Percentiles rank a stretch among this genome's conserved stretches.
These are phyloP conservation scores for Crithidia acanthocephali DNA, from an alignment of 208 protist genomes.

Conservation along the genomic window DNA sequence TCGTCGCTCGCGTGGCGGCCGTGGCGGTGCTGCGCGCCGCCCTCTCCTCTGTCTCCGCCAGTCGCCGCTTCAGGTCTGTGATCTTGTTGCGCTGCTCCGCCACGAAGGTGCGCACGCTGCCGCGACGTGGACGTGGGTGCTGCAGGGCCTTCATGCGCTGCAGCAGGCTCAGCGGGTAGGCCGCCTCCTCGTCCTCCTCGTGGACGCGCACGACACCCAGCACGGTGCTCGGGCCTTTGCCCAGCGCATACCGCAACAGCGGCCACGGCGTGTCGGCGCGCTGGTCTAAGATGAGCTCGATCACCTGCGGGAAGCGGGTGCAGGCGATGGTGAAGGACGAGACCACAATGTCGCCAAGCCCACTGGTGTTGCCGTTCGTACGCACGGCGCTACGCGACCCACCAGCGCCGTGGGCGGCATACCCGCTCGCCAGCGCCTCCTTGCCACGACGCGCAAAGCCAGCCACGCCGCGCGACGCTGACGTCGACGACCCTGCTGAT, in stretches of 20 bases:
- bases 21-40: neutral
- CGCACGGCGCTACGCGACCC: no score
- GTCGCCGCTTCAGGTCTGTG: constrained; percentile 28
- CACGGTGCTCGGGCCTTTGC: constrained; percentile 48
- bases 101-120: constrained; percentile 42
- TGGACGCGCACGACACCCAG: constrained; percentile 31
- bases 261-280: constrained; percentile 44
- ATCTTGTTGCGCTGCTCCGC: constrained; percentile 30
- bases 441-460: constrained; percentile 13
- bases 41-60: constrained; percentile 3
- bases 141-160: constrained; percentile 38
- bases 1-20: constrained; percentile 17
- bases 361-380: neutral
- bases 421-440: neutral
- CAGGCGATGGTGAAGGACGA: constrained; percentile 47
- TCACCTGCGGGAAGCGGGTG: constrained; percentile 21
- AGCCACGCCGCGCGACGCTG: constrained; percentile 1
- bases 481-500: neutral
- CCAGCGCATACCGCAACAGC: constrained; percentile 46
- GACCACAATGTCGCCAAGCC: constrained; percentile 40
- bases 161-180: constrained; percentile 41
- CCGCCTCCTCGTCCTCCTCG: constrained; percentile 50
- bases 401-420: neutral
- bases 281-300: constrained; percentile 47
- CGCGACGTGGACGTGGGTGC: constrained; percentile 34